Percentiles rank a stretch among this genome's conserved stretches.
These are phyloP conservation scores for Candida andamanensis DNA, from an alignment of 805 yeast genomes.

Conservation along the genomic window DNA sequence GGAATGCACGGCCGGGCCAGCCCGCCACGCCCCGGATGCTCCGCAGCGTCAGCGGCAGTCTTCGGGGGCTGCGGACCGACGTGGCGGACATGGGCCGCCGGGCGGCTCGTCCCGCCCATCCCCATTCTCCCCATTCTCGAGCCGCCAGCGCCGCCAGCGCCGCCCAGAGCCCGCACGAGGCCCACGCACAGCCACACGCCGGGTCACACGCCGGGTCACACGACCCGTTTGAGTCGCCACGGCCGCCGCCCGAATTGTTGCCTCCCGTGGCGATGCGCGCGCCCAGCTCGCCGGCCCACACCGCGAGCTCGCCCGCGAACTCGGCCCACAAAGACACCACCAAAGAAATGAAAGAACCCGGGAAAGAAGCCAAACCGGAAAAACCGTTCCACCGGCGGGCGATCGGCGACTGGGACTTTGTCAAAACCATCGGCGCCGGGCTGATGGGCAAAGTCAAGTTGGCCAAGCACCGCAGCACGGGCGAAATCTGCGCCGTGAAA, in stretches of 20 bases:
- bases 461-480: conserved; percentile 78
- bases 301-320: conserved; percentile 4
- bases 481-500: conserved; percentile 84
- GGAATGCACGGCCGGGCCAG: conserved; percentile 17
- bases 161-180: too few species aligned
- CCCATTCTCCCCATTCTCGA: conserved; percentile 14
- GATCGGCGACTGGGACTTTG: conserved; percentile 95
- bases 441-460: conserved; percentile 98
- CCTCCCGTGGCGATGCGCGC: conserved; percentile 26
- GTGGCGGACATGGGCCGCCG: conserved; percentile 9
- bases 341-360: conserved; percentile 3
- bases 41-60: conserved; percentile 47
- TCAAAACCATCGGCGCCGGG: conserved; percentile 95
- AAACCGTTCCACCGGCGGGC: conserved; percentile 75
- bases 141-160: too few species aligned
- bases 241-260: conserved; percentile 25
- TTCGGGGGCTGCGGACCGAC: conserved; percentile 14
- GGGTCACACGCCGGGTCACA: too few species aligned
- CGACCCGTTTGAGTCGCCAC: too few species aligned
- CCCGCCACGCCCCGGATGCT: conserved; percentile 73
- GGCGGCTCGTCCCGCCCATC: too few species aligned
- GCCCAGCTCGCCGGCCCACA: conserved; percentile 5
- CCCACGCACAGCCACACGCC: too few species aligned
- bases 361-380: conserved; percentile 14
- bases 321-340: conserved; percentile 2